These are phyloP conservation scores for Sideroxylon spinosum DNA, from an alignment of 179 eudicot species.

Conservation along the genomic window DNA sequence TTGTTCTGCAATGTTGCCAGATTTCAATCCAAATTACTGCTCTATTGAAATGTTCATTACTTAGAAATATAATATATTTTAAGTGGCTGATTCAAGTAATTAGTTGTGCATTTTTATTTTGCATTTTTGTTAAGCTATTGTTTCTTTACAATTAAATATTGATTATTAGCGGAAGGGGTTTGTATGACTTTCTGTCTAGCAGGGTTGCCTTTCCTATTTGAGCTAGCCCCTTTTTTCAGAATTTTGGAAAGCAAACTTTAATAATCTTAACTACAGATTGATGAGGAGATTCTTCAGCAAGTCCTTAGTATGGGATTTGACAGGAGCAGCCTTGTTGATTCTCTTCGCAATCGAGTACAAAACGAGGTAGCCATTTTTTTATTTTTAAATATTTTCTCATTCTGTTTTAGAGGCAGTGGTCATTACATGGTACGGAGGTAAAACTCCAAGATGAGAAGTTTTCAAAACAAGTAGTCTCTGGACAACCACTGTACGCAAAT, in stretches of 20 bases:
- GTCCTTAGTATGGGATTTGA: slow-evolving; percentile 87
- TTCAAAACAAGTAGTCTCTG: background rate
- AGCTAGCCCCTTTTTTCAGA: no score
- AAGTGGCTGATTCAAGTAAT: background rate
- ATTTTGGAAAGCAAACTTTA: background rate
- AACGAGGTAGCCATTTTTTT: slow-evolving; percentile 55
- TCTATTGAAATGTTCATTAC: background rate
- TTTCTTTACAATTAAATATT: no score
- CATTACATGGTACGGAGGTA: slow-evolving; percentile 3
- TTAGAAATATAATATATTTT: background rate
- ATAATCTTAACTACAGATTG: slow-evolving; percentile 51
- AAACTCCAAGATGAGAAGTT: background rate
- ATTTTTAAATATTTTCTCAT: background rate
- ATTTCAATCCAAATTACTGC: no score
- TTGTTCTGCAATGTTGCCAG: background rate
- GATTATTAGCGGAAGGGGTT: no score
- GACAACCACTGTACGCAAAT: background rate
- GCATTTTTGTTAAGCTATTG: background rate
- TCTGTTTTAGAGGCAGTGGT: background rate
- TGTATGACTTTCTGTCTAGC: no score
- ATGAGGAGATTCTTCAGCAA: slow-evolving; percentile 89
- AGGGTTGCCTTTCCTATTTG: no score
- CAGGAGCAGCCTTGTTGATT: slow-evolving; percentile 66
- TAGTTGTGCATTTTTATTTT: background rate
- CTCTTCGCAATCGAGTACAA: slow-evolving; percentile 75